These are phyloP conservation scores for Solanum appendiculatum DNA, from an alignment of 257 asterid species.

Conservation along the genomic window DNA sequence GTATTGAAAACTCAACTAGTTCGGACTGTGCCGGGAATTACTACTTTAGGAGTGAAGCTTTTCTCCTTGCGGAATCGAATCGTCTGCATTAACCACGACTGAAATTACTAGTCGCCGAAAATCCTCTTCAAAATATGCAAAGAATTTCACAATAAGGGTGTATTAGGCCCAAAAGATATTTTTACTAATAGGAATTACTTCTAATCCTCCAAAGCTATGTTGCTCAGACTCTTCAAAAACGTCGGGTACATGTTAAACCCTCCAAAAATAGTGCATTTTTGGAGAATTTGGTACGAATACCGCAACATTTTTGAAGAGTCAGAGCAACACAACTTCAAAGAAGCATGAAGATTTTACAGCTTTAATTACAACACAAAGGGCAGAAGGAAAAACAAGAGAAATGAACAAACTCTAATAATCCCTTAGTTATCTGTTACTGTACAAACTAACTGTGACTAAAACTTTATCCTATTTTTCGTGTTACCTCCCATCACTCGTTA, in stretches of 20 bases:
- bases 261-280: background rate
- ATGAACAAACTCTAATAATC: background rate
- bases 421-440: background rate
- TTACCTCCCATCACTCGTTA: background rate
- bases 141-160: no score
- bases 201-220: background rate
- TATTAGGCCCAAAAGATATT: background rate
- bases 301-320: background rate
- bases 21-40: no score
- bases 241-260: accelerated
- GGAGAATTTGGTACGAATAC: background rate
- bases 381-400: background rate
- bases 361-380: background rate
- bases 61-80: no score
- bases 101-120: no score
- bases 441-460: background rate
- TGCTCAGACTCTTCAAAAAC: background rate
- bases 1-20: no score
- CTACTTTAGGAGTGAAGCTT: no score
- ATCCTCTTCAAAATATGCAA: no score
- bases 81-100: no score
- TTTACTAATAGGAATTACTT: background rate
- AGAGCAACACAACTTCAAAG: background rate
- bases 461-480: background rate
- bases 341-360: background rate